These are phyloP conservation scores for Rubia peregrina DNA, from an alignment of 305 asterid species.

Conservation along the genomic window DNA sequence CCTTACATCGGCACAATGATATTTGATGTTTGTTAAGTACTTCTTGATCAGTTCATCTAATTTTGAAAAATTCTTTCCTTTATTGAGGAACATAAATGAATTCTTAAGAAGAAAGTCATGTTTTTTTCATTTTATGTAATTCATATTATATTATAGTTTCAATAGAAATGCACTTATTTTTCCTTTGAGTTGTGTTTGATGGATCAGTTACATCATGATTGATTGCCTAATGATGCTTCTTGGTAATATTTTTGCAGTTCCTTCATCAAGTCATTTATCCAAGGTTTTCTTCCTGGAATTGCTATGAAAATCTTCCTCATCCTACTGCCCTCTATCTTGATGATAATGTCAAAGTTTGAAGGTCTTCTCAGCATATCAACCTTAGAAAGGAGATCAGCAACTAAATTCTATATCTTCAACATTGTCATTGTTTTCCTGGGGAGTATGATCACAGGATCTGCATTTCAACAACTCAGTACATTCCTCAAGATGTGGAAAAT, in stretches of 20 bases:
- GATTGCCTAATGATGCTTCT: background rate
- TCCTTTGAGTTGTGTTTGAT: background rate
- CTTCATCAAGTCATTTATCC: constrained; percentile 75
- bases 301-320: constrained; percentile 88
- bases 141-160: too few species aligned
- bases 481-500: constrained; percentile 53
- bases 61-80: too few species aligned
- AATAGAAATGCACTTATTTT: background rate
- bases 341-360: constrained; percentile 87
- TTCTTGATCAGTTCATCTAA: too few species aligned
- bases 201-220: too few species aligned
- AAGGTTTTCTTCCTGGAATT: constrained; percentile 89
- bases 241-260: constrained; percentile 33
- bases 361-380: constrained; percentile 69
- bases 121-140: too few species aligned
- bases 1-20: background rate
- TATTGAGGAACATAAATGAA: too few species aligned
- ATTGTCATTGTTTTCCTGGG: constrained; percentile 75
- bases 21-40: background rate
- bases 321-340: constrained; percentile 68
- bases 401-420: constrained; percentile 65
- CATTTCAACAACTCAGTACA: constrained; percentile 64
- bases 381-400: constrained; percentile 73
- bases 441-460: constrained; percentile 78
- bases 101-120: too few species aligned